Evolutionary conservation across 495 filamentous ascomycete genomes (phyloP).

Genomic region (Filosporella fistucella): DNA sequence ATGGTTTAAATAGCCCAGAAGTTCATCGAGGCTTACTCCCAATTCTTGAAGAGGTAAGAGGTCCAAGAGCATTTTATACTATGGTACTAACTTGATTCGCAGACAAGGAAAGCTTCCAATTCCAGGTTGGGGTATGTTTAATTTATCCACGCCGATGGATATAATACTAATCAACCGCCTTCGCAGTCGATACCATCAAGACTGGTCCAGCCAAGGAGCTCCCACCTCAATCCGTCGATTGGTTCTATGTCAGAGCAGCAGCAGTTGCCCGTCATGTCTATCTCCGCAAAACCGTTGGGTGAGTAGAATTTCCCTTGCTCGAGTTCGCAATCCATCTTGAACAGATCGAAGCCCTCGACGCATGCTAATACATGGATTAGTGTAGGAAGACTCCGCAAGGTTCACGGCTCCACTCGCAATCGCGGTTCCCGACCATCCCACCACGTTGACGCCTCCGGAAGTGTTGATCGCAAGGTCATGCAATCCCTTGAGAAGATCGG

Average conservation of each 20-base stretch:
- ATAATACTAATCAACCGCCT: slow-evolving; percentile 9
- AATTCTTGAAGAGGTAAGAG: slow-evolving; percentile 98
- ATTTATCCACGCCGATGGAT: neutral
- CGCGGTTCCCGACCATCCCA: slow-evolving; percentile 85
- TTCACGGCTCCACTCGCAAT: slow-evolving; percentile 95
- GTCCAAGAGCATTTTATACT: no score
- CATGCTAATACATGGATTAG: no score
- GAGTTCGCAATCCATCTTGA: no score
- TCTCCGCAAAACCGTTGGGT: slow-evolving; percentile 97
- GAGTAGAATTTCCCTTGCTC: no score
- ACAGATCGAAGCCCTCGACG: no score
- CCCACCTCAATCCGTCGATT: slow-evolving; percentile 93
- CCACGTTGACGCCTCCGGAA: slow-evolving; percentile 92
- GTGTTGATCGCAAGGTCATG: slow-evolving; percentile 92
- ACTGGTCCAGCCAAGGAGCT: slow-evolving; percentile 93
- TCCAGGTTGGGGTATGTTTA: slow-evolving; percentile 64
- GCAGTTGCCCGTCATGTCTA: slow-evolving; percentile 97
- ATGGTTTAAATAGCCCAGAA: slow-evolving; percentile 69
- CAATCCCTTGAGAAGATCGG: slow-evolving; percentile 99
- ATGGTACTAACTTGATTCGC: no score
- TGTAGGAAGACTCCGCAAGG: slow-evolving; percentile 84
- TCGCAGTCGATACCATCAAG: slow-evolving; percentile 96
- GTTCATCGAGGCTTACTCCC: slow-evolving; percentile 91
- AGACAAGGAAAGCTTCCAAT: slow-evolving; percentile 98
- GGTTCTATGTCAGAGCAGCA: slow-evolving; percentile 98